Percentiles rank a stretch among this genome's conserved stretches.
phyloP scores from a whole-genome alignment of 2,329 filamentous ascomycete genomes.

The Fusarium neocosmosporiellum region DNA sequence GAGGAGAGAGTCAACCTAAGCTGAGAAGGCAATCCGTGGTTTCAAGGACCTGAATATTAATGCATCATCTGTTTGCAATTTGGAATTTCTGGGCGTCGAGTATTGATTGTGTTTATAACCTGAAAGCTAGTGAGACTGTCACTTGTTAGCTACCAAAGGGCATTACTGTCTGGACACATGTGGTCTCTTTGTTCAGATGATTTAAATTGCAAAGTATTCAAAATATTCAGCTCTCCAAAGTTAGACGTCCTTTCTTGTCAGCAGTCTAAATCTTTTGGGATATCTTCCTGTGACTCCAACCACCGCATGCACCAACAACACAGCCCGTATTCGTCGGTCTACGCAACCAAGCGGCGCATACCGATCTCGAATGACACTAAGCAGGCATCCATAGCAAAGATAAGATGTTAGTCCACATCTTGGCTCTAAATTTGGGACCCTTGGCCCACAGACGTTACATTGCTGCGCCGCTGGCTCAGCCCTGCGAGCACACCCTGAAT shows the following conservation, averaged over 20 bases:
- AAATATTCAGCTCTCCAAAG: not conserved
- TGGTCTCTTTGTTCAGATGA: not conserved
- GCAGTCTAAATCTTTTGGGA: not conserved
- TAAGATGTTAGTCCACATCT: not conserved
- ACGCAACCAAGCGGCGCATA: not conserved
- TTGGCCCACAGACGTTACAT: not conserved
- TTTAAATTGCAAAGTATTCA: not conserved
- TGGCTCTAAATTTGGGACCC: not conserved
- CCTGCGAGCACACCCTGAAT: not conserved
- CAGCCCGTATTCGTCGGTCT: not conserved
- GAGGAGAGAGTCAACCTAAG: not conserved
- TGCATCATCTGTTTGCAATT: not conserved
- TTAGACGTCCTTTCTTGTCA: not conserved
- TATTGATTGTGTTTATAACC: not conserved
- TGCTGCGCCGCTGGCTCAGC: not conserved
- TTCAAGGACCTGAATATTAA: not conserved
- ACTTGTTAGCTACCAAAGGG: not conserved
- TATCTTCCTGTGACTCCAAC: not conserved
- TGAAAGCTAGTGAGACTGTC: accelerated
- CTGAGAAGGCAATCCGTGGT: not conserved
- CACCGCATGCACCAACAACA: not conserved
- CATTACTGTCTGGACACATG: not conserved
- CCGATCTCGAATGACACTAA: not conserved
- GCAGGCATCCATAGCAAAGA: not conserved
- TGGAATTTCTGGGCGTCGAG: not conserved